Evolutionary conservation across 331 rosid genomes (phyloP).

Genomic region (Stylosanthes scabra): DNA sequence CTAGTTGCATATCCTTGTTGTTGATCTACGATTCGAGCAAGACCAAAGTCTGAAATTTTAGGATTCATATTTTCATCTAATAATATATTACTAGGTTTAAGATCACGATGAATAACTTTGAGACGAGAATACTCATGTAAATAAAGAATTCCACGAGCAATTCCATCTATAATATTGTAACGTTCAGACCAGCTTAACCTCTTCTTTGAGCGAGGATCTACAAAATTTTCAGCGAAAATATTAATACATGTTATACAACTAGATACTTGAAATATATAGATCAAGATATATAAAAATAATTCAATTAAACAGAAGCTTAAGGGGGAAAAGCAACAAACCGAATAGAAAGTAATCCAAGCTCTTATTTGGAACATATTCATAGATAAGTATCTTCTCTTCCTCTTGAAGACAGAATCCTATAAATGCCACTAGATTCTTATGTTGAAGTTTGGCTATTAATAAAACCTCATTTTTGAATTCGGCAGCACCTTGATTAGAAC

Average conservation of each 20-base stretch:
- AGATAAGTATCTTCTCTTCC: neutral
- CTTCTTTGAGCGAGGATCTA: neutral
- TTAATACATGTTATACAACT: neutral
- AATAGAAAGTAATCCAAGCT: slow-evolving; percentile 9
- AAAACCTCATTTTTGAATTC: neutral
- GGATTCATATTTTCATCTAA: neutral
- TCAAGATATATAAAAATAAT: neutral
- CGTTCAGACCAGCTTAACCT: neutral
- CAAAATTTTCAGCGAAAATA: neutral
- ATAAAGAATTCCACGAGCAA: too few species aligned
- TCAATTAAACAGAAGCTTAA: neutral
- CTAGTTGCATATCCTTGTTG: neutral
- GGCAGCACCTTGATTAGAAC: neutral
- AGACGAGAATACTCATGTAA: neutral
- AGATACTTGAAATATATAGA: neutral
- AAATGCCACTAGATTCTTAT: neutral
- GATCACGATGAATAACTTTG: neutral
- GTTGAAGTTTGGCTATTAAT: neutral
- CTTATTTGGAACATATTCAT: neutral
- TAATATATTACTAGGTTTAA: neutral
- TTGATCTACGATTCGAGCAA: neutral
- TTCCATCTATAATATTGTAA: neutral
- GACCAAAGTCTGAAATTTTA: neutral
- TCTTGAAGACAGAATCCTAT: neutral
- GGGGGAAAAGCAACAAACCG: neutral